Percentiles rank a stretch among this genome's conserved stretches.
These are phyloP conservation scores for Stagonosporopsis rhizophila DNA, from an alignment of 2,329 filamentous ascomycete genomes.

Conservation along the genomic window DNA sequence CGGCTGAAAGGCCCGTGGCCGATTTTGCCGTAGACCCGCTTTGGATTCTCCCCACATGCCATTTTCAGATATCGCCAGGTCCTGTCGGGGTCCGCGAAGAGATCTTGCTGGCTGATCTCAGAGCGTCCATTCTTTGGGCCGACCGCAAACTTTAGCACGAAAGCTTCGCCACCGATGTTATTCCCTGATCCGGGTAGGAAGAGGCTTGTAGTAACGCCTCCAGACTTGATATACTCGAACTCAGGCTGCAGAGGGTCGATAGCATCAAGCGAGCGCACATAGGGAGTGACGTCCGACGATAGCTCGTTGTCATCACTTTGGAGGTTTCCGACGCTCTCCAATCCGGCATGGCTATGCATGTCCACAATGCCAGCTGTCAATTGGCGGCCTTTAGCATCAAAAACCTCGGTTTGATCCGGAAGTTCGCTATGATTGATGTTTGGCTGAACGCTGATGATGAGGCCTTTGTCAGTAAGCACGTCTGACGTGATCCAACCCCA, in stretches of 20 bases:
- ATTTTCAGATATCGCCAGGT: constrained; percentile 78
- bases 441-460: constrained; percentile 63
- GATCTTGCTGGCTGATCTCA: constrained; percentile 66
- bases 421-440: constrained; percentile 49
- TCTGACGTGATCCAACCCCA: constrained; percentile 68
- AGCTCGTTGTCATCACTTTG: constrained; percentile 70
- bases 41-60: constrained; percentile 76
- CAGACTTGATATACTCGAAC: constrained; percentile 73
- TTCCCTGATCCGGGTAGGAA: constrained; percentile 74
- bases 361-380: constrained; percentile 73
- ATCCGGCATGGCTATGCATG: constrained; percentile 68
- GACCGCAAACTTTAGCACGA: constrained; percentile 55
- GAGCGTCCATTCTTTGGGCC: constrained; percentile 63
- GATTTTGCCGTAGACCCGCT: constrained; percentile 62
- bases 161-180: constrained; percentile 76
- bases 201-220: constrained; percentile 73
- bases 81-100: constrained; percentile 57
- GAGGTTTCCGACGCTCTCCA: constrained; percentile 57
- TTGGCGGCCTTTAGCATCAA: constrained; percentile 66
- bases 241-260: constrained; percentile 70
- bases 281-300: constrained; percentile 70
- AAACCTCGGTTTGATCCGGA: constrained; percentile 54
- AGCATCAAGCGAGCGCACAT: constrained; percentile 70
- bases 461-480: constrained; percentile 66
- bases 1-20: constrained; percentile 55